Evolutionary conservation across 768 basidiomycete genomes (phyloP), one percentile per base, ranked within the genome.

Genomic region (Leccinum longicurvipes): DNA sequence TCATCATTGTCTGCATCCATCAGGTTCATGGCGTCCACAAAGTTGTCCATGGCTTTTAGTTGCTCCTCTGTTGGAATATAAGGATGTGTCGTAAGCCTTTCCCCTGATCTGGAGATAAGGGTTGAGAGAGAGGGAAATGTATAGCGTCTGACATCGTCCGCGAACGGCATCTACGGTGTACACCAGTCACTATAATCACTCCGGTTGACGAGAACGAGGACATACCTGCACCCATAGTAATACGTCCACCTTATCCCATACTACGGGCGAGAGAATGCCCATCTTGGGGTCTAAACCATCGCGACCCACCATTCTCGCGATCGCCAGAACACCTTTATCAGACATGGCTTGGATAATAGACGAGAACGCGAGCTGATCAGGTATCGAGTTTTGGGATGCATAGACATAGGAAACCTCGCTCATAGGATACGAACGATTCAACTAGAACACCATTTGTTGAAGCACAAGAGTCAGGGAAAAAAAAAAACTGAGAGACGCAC

Each of bases 11-110:
- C 89, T 0, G 81, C 85, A 25, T 82, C 76, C 82, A 82, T 87
- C 48, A 99, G 78, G 65, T 96, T 89, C 92, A 98, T 91, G 9
- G 81, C 79, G 61, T 93, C 89, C 9, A 99, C 92, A 48, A 96
- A 87, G 1, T 82, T 72, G 53, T 88, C 88, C 95, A 99, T 98
- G 1, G 86, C 87, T 21, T 81, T 79, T 49, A 84, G 72, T 65
- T 93, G 91, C 47, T 83, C 81, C 51, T 86, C 75, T 0, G 89
- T 93, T 11, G 94, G 92, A 19, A 98, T 72, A 63, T 86, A 89
- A 12, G 90, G 84, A 68, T 99, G 96, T 57, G 84, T 82, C 21
- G 74, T 81, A 34, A 98, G 70, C 0, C 68, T 69, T 62, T 91
- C 86, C 3, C 93, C 93, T 46, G 85, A 87, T 67, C 83, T 89